These are phyloP conservation scores for Pseudonitzschia pungens DNA, from an alignment of 108 stramenopile species.

Conservation along the genomic window DNA sequence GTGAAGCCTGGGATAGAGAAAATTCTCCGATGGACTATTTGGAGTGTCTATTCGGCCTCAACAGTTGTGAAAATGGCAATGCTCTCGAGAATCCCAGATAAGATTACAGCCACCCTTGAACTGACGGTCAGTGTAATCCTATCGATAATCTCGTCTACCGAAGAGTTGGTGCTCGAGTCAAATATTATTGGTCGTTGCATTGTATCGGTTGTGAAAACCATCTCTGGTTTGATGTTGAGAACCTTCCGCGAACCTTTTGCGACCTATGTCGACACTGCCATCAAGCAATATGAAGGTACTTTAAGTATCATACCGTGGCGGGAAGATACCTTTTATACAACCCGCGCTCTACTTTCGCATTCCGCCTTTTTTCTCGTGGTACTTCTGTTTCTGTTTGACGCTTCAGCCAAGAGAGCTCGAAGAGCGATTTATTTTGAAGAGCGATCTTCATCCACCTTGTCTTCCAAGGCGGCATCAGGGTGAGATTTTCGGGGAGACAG, in stretches of 20 bases:
- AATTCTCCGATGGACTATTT: slow-evolving; percentile 17
- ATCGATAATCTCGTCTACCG: neutral
- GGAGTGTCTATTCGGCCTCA: slow-evolving; percentile 15
- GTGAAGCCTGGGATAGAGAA: slow-evolving; percentile 17
- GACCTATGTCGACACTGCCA: slow-evolving; percentile 1
- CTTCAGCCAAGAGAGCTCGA: slow-evolving; percentile 24
- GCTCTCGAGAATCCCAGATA: neutral
- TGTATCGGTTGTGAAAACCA: neutral
- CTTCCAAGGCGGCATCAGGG: too few species aligned
- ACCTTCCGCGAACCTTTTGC: neutral
- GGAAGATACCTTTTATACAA: slow-evolving; percentile 37
- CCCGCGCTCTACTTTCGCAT: slow-evolving; percentile 33
- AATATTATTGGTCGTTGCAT: slow-evolving; percentile 18
- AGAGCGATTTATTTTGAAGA: slow-evolving; percentile 11
- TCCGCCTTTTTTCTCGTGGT: slow-evolving; percentile 43
- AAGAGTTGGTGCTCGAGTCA: slow-evolving; percentile 21
- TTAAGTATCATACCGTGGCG: slow-evolving; percentile 29
- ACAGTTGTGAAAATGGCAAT: neutral
- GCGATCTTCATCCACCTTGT: too few species aligned
- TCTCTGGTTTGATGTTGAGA: neutral
- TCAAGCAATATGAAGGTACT: slow-evolving; percentile 10
- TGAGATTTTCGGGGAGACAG: too few species aligned
- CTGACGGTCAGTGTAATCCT: neutral
- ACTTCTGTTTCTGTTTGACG: slow-evolving; percentile 35
- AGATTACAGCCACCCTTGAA: neutral